Percentiles rank a stretch among this genome's conserved stretches.
These are phyloP conservation scores for Suillus weaverae DNA, from an alignment of 768 basidiomycete species.

Conservation along the genomic window DNA sequence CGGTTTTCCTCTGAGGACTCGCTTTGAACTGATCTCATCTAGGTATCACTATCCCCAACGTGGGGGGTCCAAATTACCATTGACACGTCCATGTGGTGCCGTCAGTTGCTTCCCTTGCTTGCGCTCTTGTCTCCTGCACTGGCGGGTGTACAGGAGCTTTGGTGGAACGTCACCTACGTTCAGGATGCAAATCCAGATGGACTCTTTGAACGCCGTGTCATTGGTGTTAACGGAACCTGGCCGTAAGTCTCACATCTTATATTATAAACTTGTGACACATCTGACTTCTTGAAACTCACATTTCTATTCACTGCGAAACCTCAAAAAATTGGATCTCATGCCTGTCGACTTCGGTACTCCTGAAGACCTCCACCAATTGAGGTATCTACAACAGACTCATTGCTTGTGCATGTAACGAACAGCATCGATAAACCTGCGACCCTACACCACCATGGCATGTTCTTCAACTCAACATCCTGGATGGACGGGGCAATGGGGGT, in stretches of 20 bases:
- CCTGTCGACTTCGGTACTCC: not conserved
- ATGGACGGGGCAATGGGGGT: slow-evolving; percentile 86
- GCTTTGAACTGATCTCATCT: not conserved
- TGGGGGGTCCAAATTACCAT: not conserved
- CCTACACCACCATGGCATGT: slow-evolving; percentile 95
- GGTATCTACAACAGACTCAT: slow-evolving; percentile 66
- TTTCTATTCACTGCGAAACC: not conserved
- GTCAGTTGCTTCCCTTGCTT: slow-evolving; percentile 18
- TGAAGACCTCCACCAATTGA: slow-evolving; percentile 79
- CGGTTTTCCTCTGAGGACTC: not conserved
- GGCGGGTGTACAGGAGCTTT: slow-evolving; percentile 70
- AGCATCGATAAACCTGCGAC: slow-evolving; percentile 64
- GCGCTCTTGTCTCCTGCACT: slow-evolving; percentile 37
- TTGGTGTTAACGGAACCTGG: slow-evolving; percentile 93
- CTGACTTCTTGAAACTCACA: not conserved
- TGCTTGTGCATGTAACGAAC: slow-evolving; percentile 78
- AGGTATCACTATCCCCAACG: not conserved
- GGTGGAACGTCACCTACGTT: slow-evolving; percentile 93
- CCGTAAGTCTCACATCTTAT: slow-evolving; percentile 56
- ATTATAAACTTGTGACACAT: not conserved
- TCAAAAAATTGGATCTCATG: not conserved
- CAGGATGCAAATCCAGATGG: slow-evolving; percentile 82
- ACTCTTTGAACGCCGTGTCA: slow-evolving; percentile 67
- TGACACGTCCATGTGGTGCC: slow-evolving; percentile 1
- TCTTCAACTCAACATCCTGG: slow-evolving; percentile 84